Base-by-base conservation (phyloP, 2,329 filamentous ascomycete species). In the Cryphonectria naterciae region DNA sequence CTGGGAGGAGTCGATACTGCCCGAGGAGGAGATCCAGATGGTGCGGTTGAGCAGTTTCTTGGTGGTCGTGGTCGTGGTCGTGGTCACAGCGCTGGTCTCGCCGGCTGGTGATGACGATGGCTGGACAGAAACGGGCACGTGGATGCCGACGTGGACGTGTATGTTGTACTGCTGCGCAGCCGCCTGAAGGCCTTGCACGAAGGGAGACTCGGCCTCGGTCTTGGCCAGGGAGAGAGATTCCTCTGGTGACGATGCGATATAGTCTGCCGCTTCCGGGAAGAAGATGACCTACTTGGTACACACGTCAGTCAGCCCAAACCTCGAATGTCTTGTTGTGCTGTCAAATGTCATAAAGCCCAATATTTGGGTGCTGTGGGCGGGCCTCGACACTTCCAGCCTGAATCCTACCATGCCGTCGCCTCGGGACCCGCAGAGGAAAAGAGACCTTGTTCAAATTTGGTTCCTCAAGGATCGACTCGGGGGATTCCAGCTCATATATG, bases 221-320 rank as follows among this genome's bases (percentile, higher is more conserved):
- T 87, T 87, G 74, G 89, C 94, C 13, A 98, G 89, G 5, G 88
- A 85, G 11, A 94, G 81, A 0, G 91, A 92, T 76, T 95, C 90
- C 15, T 87, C 80, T 2, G 91, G 85, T 0, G 89, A 90, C 1
- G 87, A 84, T 28, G 89, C 92, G 76, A 98, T 94, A 84, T 97
- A 98, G 83, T 97, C 94, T 70, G 89, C 89, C 35, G 95, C 95
- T 86, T 98, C 95, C 17, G 95, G 95, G 68, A 98, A 91, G 83
- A 98, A 98, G 65, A 98, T 87, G 25, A 70, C 61, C 67, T 70
- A 63, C 25, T 35, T 39, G 43, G 19, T 7, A 22, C 15, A 35
- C 6, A 19, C 2, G n/a, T 68, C 68, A 39, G 43, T 46, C n/a
- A 67, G 25, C 28, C 25, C 54, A 28, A 10, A 28, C 11, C 11